phyloP scores from a whole-genome alignment of 169 alveolate species.

The Cyclospora cayetanensis region DNA sequence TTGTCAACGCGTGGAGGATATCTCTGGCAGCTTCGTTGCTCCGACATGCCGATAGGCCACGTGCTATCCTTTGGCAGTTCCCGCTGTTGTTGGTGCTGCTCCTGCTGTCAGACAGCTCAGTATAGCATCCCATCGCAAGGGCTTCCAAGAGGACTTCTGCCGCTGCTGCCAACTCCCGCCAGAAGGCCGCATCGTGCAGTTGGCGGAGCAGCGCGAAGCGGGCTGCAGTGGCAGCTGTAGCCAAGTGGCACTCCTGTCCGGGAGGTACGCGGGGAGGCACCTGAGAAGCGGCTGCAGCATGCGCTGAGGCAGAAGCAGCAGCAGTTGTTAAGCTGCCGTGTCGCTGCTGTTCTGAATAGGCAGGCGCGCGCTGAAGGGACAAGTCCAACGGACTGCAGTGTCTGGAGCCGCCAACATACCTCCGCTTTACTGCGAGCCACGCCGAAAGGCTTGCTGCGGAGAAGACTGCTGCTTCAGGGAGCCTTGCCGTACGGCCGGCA shows the following conservation, averaged over 20 bases:
- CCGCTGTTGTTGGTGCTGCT: constrained; percentile 42
- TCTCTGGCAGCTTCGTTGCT: background rate
- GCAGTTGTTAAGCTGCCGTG: background rate
- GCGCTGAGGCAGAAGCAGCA: background rate
- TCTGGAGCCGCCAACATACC: background rate
- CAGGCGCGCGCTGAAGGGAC: background rate
- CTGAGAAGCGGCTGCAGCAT: background rate
- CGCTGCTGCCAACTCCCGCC: constrained; percentile 51
- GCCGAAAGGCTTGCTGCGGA: background rate
- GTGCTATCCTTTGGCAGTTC: no score
- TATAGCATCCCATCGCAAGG: constrained; percentile 3
- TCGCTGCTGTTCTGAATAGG: background rate
- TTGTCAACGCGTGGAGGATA: background rate
- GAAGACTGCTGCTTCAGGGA: background rate
- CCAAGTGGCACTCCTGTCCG: background rate
- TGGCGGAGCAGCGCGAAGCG: constrained; percentile 29
- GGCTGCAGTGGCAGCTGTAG: constrained; percentile 59
- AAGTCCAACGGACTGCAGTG: background rate
- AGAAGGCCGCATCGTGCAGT: constrained; percentile 43
- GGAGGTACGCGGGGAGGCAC: background rate
- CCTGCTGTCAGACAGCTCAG: constrained; percentile 10
- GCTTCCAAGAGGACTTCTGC: constrained; percentile 1
- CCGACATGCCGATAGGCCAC: background rate
- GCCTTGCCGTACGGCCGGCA: background rate
- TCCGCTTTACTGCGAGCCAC: background rate